Evolutionary conservation across 2,329 filamentous ascomycete genomes (phyloP), one percentile per base, ranked within the genome.

Genomic region (Emergomyces orientalis): DNA sequence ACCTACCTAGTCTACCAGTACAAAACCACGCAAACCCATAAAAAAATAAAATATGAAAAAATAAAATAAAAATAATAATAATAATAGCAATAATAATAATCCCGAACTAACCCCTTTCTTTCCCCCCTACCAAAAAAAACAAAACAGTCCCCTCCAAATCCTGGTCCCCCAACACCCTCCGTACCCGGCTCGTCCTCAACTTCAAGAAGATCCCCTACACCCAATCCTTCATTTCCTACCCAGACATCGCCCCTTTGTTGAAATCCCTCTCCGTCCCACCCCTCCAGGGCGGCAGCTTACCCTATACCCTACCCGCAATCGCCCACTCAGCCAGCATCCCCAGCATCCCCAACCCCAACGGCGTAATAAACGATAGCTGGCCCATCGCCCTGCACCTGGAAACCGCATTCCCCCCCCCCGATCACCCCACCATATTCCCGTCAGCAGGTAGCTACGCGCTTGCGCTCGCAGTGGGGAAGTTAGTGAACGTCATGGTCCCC

Each of bases 181-280:
- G 74, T 60, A 76, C 75, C 65, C 74, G 76, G 54, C 69, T 77
- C 27, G 71, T 76, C 66, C 74, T 78, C 57, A 77, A 77, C 66
- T 77, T 75, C 64, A 77, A 77, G 67, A 41, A 69, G 9, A 72
- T 77, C 45, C 71, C 76, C 27, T 77, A 77, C 68, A 72, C 63
- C 60, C 76, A 75, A 34, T 62, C 75, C 66, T 77, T 75, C 62
- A 70, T 77, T 45, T 73, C 76, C 59, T 76, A 76, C 62, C 74
- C 71, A 17, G 73, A 77, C 62, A 77, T 77, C 65, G 72, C 73
- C 61, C 71, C 74, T 6, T 72, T 73, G 22, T 66, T 77, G 9
- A 72, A 74, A 69, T 54, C 64, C 58, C 32, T 62, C 14, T 32
- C 57, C 49, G 55, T 69, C 61, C 63, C 65, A 19, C 60, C 59